Evolutionary conservation across 2,329 filamentous ascomycete species (phyloP), one percentile per base, ranked within the genome.

Genomic region (Golovinomyces cichoracearum): DNA sequence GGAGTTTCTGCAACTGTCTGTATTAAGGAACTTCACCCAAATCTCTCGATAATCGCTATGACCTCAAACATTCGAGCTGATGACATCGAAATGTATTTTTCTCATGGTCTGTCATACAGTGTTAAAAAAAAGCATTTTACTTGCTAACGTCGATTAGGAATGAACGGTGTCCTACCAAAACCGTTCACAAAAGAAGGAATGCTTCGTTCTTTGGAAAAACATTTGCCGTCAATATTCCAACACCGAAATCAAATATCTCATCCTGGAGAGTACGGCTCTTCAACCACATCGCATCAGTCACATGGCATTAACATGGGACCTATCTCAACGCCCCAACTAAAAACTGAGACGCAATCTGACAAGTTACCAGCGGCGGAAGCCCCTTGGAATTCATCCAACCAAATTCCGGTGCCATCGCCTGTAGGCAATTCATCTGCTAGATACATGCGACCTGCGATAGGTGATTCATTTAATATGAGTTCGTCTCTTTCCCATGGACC

Each of bases 111-210:
- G 79, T 63, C 22, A 3, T 37, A n/a, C 54, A 50, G 50, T 44
- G 6, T 23, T 17, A 4, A 21, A 33, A 3, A 10, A 13, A 17
- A 33, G 45, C 13, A 41, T n/a, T n/a, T n/a, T n/a, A 26, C 15
- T 50, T 47, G 26, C 57, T 65, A 49, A 68, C 56, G 29, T 22
- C 4, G 25, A 21, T 5, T 56, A 93, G 86, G 88, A 40, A 94
- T 98, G 86, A 92, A 93, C 59, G 90, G 93, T 59, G 88, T 98
- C 17, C 67, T 98, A 51, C 88, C 90, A 0, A 98, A 98, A 61
- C 90, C 90, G 0, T 98, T 98, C 62, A 98, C 90, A 4, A 80
- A 81, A 57, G 81, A 85, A 55, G 83, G 81, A 35, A 83, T 90
- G 67, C 71, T 83, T 49, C 77, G 80, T 54, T 80, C 93, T 65